phyloP scores from a whole-genome alignment of 2,329 filamentous ascomycete genomes.

The Aspergillus fumigatus region DNA sequence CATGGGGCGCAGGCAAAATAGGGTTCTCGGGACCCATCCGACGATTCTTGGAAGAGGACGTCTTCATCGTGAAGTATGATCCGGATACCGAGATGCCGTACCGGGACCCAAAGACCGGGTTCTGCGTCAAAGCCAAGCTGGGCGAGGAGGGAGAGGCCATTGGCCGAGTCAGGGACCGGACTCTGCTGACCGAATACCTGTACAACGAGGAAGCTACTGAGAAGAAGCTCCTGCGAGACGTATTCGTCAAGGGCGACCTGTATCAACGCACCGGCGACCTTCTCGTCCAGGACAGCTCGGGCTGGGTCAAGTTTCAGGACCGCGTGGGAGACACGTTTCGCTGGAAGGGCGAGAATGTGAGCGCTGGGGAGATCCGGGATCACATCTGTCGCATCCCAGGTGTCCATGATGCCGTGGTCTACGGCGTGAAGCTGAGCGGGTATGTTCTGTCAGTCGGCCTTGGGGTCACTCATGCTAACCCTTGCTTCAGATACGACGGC shows the following conservation, averaged over 20 bases:
- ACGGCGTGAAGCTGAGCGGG: slow-evolving; percentile 40
- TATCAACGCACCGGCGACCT: slow-evolving; percentile 46
- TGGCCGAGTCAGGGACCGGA: slow-evolving; percentile 39
- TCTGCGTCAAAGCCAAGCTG: slow-evolving; percentile 35
- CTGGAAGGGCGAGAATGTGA: slow-evolving; percentile 46
- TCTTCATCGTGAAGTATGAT: slow-evolving; percentile 42
- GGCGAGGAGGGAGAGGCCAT: slow-evolving; percentile 45
- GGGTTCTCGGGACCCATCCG: slow-evolving; percentile 42
- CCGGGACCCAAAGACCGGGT: slow-evolving; percentile 42
- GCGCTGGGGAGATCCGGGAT: slow-evolving; percentile 43
- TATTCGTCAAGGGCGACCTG: slow-evolving; percentile 44
- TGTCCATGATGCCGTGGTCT: slow-evolving; percentile 43
- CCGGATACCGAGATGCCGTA: slow-evolving; percentile 38
- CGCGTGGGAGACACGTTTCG: slow-evolving; percentile 37
- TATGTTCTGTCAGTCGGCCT: slow-evolving; percentile 17
- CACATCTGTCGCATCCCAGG: slow-evolving; percentile 39
- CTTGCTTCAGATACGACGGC: slow-evolving; percentile 41
- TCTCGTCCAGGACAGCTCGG: slow-evolving; percentile 37
- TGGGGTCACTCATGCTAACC: background rate
- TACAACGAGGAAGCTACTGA: slow-evolving; percentile 41
- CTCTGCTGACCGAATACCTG: slow-evolving; percentile 40
- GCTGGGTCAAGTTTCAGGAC: slow-evolving; percentile 46
- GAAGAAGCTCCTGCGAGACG: slow-evolving; percentile 41
- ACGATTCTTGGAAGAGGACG: slow-evolving; percentile 39
- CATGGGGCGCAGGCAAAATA: slow-evolving; percentile 42